These are phyloP conservation scores for Phaeosphaeriaceae sp. DNA, from an alignment of 2,329 filamentous ascomycete genomes.

Conservation along the genomic window DNA sequence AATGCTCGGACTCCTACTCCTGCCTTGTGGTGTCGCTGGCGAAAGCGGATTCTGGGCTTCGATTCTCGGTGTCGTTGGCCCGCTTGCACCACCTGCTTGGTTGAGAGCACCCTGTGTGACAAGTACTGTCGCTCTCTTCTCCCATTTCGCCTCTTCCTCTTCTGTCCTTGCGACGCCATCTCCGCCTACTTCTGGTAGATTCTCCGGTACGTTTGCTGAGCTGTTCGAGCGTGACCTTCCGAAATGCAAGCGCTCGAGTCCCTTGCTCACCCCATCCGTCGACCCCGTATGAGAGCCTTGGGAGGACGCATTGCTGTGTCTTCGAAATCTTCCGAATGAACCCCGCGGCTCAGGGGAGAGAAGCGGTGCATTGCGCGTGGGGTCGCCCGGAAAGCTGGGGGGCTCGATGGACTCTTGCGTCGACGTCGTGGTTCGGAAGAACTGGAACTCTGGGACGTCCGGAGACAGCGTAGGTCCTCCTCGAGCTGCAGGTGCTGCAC, in stretches of 20 bases:
- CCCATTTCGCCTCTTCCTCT: slow-evolving; percentile 74
- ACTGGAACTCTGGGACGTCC: slow-evolving; percentile 70
- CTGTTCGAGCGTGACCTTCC: slow-evolving; percentile 60
- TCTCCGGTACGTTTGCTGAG: slow-evolving; percentile 77
- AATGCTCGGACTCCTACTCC: slow-evolving; percentile 46
- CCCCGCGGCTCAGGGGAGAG: slow-evolving; percentile 38
- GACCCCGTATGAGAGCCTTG: slow-evolving; percentile 13
- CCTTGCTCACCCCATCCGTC: slow-evolving; percentile 5
- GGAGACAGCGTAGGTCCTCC: slow-evolving; percentile 34
- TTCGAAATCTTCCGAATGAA: slow-evolving; percentile 41
- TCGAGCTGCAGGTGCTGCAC: slow-evolving; percentile 35
- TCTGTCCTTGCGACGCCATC: slow-evolving; percentile 48
- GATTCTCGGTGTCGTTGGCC: slow-evolving; percentile 36
- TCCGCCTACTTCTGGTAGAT: slow-evolving; percentile 77
- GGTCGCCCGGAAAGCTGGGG: slow-evolving; percentile 61
- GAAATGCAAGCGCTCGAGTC: slow-evolving; percentile 73
- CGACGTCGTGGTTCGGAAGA: slow-evolving; percentile 83
- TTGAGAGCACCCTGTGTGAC: slow-evolving; percentile 66
- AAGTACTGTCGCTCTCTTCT: slow-evolving; percentile 89
- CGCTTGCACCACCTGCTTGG: slow-evolving; percentile 27
- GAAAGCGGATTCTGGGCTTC: slow-evolving; percentile 28
- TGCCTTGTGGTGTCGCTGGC: slow-evolving; percentile 14
- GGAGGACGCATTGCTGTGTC: slow-evolving; percentile 42
- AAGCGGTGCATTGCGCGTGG: slow-evolving; percentile 35
- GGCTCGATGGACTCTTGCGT: slow-evolving; percentile 80